Conservation (phyloP, 352 stramenopile species). For the Peronospora belbahrii region DNA sequence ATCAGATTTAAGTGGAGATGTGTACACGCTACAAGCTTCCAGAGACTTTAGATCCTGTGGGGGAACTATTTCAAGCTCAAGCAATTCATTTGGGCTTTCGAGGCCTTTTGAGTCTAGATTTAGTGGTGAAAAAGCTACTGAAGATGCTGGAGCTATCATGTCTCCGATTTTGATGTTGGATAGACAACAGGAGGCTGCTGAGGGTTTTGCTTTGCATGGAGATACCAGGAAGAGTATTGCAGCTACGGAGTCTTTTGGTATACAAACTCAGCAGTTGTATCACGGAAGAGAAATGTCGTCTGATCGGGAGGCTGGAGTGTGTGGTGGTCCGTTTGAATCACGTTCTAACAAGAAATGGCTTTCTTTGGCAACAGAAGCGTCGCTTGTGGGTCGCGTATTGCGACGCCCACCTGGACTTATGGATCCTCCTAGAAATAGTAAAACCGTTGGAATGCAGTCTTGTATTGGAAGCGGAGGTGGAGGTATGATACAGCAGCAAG, state of each 20-base stretch:
- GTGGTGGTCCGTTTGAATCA: slow-evolving; percentile 3
- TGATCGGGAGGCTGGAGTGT: slow-evolving; percentile 10
- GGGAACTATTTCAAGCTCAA: slow-evolving; percentile 4
- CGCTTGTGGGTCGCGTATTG: slow-evolving; percentile 33
- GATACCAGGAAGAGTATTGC: slow-evolving; percentile 3
- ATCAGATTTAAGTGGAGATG: slow-evolving; percentile 52
- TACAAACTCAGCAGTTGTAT: slow-evolving; percentile 15
- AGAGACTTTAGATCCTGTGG: slow-evolving; percentile 12
- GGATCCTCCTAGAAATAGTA: slow-evolving; percentile 22
- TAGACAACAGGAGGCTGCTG: slow-evolving; percentile 9
- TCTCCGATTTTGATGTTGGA: slow-evolving; percentile 32
- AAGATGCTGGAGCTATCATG: slow-evolving; percentile 17
- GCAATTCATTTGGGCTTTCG: slow-evolving; percentile 29
- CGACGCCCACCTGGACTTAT: slow-evolving; percentile 41
- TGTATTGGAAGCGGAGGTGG: slow-evolving; percentile 1
- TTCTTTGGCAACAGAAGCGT: background rate
- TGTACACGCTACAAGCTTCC: slow-evolving; percentile 29
- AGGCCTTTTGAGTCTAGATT: slow-evolving; percentile 20
- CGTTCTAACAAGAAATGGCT: slow-evolving; percentile 10
- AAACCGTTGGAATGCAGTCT: slow-evolving; percentile 4
- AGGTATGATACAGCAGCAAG: slow-evolving; percentile 12
- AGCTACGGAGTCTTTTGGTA: background rate
- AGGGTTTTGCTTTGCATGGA: slow-evolving; percentile 17
- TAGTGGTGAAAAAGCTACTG: slow-evolving; percentile 12
- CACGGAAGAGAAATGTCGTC: slow-evolving; percentile 5